Base-by-base conservation (phyloP, 2,329 filamentous ascomycete genomes). In the Aspergillus sp. region DNA sequence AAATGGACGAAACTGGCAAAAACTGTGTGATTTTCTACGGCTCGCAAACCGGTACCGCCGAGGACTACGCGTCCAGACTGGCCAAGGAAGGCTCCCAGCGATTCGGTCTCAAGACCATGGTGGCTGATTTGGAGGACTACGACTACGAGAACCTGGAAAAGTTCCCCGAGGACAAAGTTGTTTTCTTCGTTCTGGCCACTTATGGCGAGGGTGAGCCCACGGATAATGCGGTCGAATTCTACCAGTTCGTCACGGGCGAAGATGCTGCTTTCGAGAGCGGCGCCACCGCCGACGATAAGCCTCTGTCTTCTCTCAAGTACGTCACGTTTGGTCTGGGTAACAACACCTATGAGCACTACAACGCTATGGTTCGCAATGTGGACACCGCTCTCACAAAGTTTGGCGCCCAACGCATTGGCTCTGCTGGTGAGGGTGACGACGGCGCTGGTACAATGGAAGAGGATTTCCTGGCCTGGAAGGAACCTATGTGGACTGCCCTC, bases 271-370 rank as follows among this genome's bases (percentile, higher is more conserved):
- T 98, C 79, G 90, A 90, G 67, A 86, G 92, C 71, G 85, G 87
- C 69, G 80, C 76, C 56, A 72, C 77, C 49, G 75, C 76, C 16
- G 84, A 85, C 50, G 90, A 94, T 22, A 85, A 89, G 63, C 85
- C 94, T 53, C 86, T 99, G 56, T 83, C 80, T 54, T 93, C 91
- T 71, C 85, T 99, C 73, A 94, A 93, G 76, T 99, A 93, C 73
- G 92, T 99, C 71, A 86, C 92, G 58, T 99, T 99, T 71, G 95
- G 95, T 71, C 87, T 99, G 45, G 95, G 95, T 67, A 99, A 99
- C 84, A 99, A 98, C 82, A 98, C 95, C 29, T 99, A 99, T 75
- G 95, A 99, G 75, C 95, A 99, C 82, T 99, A 97, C 84, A 99
- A 99, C 81, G 90, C 90, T 55, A 96, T 99, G 92, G 93, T 99